These are phyloP conservation scores for Pseudogymnoascus pannorum DNA, from an alignment of 2,329 filamentous ascomycete genomes.

Conservation along the genomic window DNA sequence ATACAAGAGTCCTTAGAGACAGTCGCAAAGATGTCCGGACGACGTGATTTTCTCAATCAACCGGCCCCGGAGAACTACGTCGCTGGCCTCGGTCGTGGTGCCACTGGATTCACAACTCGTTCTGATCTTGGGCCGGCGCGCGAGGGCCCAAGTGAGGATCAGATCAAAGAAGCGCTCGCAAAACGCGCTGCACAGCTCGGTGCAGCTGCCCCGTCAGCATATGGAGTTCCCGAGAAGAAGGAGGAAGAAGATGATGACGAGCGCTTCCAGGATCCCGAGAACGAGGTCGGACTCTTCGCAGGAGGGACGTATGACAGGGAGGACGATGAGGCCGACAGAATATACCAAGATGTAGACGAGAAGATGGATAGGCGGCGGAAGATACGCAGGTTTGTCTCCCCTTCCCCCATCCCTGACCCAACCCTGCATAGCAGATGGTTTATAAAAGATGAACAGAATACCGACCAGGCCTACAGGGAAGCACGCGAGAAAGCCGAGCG, in stretches of 20 bases:
- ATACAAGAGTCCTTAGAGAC: background rate
- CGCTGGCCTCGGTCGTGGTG: constrained; percentile 92
- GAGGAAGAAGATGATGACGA: constrained; percentile 70
- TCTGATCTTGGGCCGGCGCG: constrained; percentile 92
- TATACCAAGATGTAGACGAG: constrained; percentile 93
- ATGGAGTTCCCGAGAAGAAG: constrained; percentile 50
- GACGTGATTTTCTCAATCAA: constrained; percentile 83
- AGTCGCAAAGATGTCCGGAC: constrained; percentile 32
- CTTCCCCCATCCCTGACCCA: constrained; percentile 17
- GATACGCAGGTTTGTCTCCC: constrained; percentile 68
- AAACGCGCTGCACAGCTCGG: constrained; percentile 83
- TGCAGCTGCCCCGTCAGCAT: constrained; percentile 62
- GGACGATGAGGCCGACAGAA: constrained; percentile 93
- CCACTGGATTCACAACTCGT: constrained; percentile 94
- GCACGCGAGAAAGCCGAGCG: constrained; percentile 82
- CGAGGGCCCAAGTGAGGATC: constrained; percentile 92
- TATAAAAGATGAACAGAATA: constrained; percentile 70
- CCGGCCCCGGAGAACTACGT: constrained; percentile 83
- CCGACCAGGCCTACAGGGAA: constrained; percentile 78
- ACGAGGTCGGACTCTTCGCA: constrained; percentile 91
- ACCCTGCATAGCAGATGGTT: constrained; percentile 48
- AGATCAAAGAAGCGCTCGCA: constrained; percentile 95
- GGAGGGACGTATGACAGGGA: constrained; percentile 95
- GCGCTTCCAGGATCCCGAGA: constrained; percentile 91
- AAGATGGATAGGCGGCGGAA: constrained; percentile 89